phyloP scores from a whole-genome alignment of 495 filamentous ascomycete species.

The Neurospora sp. region DNA sequence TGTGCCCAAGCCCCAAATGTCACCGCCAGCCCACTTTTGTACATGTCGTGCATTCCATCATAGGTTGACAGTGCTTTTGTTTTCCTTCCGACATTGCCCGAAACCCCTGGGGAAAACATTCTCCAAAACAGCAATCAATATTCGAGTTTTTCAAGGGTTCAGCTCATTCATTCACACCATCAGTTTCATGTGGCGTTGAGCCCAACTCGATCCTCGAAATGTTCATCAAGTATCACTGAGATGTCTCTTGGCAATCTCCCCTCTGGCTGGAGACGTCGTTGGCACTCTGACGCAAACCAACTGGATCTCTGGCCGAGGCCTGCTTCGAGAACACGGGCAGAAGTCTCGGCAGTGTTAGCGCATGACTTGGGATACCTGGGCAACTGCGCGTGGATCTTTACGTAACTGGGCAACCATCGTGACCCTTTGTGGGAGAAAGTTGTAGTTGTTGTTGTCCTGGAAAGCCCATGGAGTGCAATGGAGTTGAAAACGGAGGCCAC shows the following conservation, averaged over 20 bases:
- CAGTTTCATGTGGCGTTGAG: not conserved
- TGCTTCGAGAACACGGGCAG: not conserved
- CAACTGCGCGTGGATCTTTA: constrained; percentile 10
- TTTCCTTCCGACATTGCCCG: constrained; percentile 18
- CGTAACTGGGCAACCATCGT: constrained; percentile 16
- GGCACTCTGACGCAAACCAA: not conserved
- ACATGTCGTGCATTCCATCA: constrained; percentile 15
- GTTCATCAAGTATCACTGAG: not conserved
- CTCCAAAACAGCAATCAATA: not conserved
- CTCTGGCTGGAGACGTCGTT: not conserved
- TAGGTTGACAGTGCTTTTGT: constrained; percentile 6
- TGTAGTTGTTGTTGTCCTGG: not conserved
- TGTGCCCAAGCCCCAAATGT: not conserved
- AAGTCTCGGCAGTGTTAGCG: not conserved
- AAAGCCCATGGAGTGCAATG: not conserved
- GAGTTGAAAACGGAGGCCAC: not conserved
- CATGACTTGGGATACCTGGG: constrained; percentile 3
- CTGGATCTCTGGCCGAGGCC: not conserved
- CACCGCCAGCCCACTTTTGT: not conserved
- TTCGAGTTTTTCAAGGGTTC: not conserved
- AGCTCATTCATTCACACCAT: not conserved
- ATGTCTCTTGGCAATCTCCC: not conserved
- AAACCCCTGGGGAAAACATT: constrained; percentile 1
- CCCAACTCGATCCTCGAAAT: not conserved
- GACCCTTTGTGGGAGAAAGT: constrained; percentile 5